Conservation (phyloP, 139 green algal genomes). For the Ostreobium quekettii region DNA sequence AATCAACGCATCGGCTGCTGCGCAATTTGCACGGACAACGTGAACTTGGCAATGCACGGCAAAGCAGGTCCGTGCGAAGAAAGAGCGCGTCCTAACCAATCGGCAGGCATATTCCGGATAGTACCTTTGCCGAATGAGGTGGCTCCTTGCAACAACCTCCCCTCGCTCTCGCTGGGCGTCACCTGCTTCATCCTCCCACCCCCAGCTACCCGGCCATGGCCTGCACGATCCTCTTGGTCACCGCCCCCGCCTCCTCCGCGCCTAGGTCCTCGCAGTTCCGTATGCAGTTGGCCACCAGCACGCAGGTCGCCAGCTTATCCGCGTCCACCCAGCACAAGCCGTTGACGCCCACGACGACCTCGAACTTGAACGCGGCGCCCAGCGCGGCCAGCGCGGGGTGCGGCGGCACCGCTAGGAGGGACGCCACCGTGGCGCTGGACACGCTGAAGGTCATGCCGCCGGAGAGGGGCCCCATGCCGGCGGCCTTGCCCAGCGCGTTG, state of each 20-base stretch:
- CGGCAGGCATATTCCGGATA: no score
- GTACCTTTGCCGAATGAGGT: no score
- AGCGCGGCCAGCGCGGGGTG: neutral
- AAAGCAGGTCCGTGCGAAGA: no score
- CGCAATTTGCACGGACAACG: no score
- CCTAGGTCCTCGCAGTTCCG: neutral
- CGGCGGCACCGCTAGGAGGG: neutral
- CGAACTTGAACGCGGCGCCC: constrained; percentile 2
- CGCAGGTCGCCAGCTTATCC: neutral
- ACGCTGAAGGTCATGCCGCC: constrained; percentile 3
- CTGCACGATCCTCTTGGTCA: no score
- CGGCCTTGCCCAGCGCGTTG: constrained; percentile 45
- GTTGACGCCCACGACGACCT: constrained; percentile 18
- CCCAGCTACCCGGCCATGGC: no score
- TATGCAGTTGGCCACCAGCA: neutral
- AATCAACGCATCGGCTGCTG: no score
- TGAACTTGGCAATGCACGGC: no score
- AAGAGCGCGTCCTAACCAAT: no score
- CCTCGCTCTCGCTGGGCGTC: no score
- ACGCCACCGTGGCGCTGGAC: neutral
- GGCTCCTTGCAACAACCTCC: no score
- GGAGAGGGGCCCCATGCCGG: constrained; percentile 61
- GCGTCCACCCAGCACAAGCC: constrained; percentile 5
- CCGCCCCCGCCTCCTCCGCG: neutral
- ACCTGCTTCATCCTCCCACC: no score